A percentile compares a stretch with the other conserved stretches of the same genome.
phyloP scores from a whole-genome alignment of 2,329 filamentous ascomycete genomes.

The Passalora sequoiae region DNA sequence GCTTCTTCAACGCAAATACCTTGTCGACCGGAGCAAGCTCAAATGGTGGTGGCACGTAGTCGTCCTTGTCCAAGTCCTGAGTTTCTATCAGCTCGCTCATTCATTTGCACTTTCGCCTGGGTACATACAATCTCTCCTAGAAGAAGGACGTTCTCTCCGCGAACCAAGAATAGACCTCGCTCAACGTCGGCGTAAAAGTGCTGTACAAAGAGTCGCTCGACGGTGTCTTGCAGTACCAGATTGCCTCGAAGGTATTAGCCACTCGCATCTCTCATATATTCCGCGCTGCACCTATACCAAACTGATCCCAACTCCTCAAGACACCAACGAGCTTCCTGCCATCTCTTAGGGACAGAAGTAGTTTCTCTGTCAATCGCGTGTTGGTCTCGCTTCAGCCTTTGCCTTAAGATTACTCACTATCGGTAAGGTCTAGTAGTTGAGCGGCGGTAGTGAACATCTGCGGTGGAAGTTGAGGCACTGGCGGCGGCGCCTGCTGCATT shows the following conservation, averaged over 20 bases:
- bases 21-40: conserved; percentile 60
- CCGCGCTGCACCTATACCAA: conserved; percentile 56
- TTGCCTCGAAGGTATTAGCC: conserved; percentile 59
- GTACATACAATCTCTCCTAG: conserved; percentile 73
- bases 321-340: conserved; percentile 92
- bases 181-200: conserved; percentile 76
- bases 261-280: not conserved
- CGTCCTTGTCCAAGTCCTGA: conserved; percentile 86
- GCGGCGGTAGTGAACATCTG: conserved; percentile 99
- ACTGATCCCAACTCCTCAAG: conserved; percentile 94
- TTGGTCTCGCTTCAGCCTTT: conserved; percentile 10
- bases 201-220: conserved; percentile 77
- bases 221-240: conserved; percentile 85
- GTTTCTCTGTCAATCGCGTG: conserved; percentile 65
- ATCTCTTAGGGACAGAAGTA: conserved; percentile 85
- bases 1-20: conserved; percentile 68
- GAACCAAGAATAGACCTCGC: conserved; percentile 82
- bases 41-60: conserved; percentile 70
- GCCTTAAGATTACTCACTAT: conserved; percentile 60
- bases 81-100: conserved; percentile 4
- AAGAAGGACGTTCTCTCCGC: conserved; percentile 94
- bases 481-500: conserved; percentile 26
- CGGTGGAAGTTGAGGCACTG: conserved; percentile 65
- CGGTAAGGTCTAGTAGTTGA: conserved; percentile 89
- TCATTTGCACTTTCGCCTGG: not conserved